These are phyloP conservation scores for Cyberlindnera samutprakarnensis DNA, from an alignment of 805 yeast genomes.

Conservation along the genomic window DNA sequence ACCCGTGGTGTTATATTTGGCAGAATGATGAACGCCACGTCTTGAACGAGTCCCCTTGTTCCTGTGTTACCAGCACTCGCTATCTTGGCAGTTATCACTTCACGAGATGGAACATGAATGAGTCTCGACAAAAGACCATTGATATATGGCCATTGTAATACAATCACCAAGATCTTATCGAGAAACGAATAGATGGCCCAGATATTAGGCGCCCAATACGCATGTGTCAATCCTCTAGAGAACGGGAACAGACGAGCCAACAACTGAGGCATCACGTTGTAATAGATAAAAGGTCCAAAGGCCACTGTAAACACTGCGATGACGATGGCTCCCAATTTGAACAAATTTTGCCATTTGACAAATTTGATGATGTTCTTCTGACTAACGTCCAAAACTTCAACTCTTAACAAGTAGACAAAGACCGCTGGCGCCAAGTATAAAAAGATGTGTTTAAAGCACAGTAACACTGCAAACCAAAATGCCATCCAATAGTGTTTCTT, in stretches of 20 bases:
- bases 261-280: constrained; percentile 56
- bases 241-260: constrained; percentile 79
- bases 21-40: constrained; percentile 70
- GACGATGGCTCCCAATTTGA: constrained; percentile 59
- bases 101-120: constrained; percentile 25
- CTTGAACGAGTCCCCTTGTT: constrained; percentile 90
- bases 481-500: constrained; percentile 53
- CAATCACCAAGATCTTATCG: constrained; percentile 60
- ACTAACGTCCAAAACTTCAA: constrained; percentile 48
- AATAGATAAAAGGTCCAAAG: constrained; percentile 65
- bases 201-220: constrained; percentile 97
- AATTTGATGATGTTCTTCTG: constrained; percentile 25
- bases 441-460: constrained; percentile 93
- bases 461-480: constrained; percentile 59
- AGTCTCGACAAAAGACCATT: constrained; percentile 32
- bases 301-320: constrained; percentile 55
- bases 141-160: constrained; percentile 30
- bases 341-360: constrained; percentile 47
- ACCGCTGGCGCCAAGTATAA: constrained; percentile 92
- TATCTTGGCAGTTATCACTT: constrained; percentile 23
- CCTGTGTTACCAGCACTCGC: constrained; percentile 33
- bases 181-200: constrained; percentile 91
- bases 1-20: constrained; percentile 74
- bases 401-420: constrained; percentile 68
- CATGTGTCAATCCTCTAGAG: constrained; percentile 91